Evolutionary conservation across 2,329 filamentous ascomycete species (phyloP).

Genomic region (Aspergillus flavus): DNA sequence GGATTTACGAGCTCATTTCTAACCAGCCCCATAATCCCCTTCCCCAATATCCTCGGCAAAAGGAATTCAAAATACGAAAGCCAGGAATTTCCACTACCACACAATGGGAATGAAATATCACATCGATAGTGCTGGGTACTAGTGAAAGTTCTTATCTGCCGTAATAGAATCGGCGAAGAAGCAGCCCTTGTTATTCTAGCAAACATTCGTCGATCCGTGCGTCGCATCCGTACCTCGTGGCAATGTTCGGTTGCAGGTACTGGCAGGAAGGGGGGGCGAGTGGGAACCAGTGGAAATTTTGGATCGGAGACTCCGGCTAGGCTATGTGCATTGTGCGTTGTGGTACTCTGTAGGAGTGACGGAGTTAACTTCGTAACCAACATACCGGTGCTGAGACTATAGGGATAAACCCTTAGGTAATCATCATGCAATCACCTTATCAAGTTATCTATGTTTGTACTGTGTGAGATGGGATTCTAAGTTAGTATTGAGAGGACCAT

Average conservation of each 20-base stretch:
- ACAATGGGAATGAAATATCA: neutral
- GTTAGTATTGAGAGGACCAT: neutral
- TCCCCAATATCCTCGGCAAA: neutral
- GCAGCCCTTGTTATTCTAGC: conserved; percentile 1
- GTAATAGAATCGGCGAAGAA: neutral
- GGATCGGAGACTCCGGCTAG: neutral
- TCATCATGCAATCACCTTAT: neutral
- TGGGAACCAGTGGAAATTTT: conserved; percentile 12
- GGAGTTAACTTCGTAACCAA: neutral
- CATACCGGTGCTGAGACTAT: neutral
- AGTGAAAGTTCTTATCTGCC: neutral
- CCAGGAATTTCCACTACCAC: neutral
- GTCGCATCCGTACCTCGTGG: conserved; percentile 22
- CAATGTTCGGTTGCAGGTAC: conserved; percentile 15
- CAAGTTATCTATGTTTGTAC: neutral
- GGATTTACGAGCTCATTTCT: conserved; percentile 6
- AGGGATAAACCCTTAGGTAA: neutral
- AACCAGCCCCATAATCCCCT: neutral
- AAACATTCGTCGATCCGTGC: conserved; percentile 22
- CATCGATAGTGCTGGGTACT: conserved; percentile 1
- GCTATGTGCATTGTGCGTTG: neutral
- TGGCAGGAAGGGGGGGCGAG: conserved; percentile 8
- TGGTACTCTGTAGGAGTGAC: neutral
- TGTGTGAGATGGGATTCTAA: neutral
- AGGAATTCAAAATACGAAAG: neutral